Conservation (phyloP, 495 filamentous ascomycete species). For the Daldinia childiae region DNA sequence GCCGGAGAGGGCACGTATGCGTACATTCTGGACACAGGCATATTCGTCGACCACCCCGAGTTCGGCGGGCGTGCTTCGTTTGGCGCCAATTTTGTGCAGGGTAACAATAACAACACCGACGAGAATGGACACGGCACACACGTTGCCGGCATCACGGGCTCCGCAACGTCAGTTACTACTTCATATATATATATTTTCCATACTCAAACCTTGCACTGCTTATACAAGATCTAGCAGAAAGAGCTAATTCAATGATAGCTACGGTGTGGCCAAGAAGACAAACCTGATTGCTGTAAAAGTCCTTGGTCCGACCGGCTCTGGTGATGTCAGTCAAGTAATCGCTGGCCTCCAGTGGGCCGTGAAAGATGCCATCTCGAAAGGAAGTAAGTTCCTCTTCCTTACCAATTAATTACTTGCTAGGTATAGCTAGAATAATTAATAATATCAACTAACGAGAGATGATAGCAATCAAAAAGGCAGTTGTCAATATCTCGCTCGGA, state of each 20-base stretch:
- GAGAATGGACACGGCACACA: constrained; percentile 53
- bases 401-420: neutral
- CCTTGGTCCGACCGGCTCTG: constrained; percentile 51
- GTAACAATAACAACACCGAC: constrained; percentile 47
- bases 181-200: no score
- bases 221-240: no score
- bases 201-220: no score
- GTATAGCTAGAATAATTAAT: neutral
- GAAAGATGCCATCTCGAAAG: constrained; percentile 46
- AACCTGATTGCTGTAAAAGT: constrained; percentile 51
- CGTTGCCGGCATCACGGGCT: constrained; percentile 48
- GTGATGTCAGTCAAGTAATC: constrained; percentile 56
- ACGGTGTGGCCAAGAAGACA: constrained; percentile 51
- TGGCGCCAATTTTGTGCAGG: constrained; percentile 56
- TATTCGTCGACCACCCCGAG: constrained; percentile 56
- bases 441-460: constrained; percentile 6
- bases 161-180: constrained; percentile 29
- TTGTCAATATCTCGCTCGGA: constrained; percentile 60
- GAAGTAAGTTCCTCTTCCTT: constrained; percentile 25
- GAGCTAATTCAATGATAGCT: neutral
- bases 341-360: constrained; percentile 61
- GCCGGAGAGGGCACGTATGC: constrained; percentile 55
- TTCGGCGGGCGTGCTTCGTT: constrained; percentile 62
- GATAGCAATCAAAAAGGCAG: constrained; percentile 45
- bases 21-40: constrained; percentile 62